phyloP scores from a whole-genome alignment of 306 rosid genomes.

The Trichosanthes truncata region DNA sequence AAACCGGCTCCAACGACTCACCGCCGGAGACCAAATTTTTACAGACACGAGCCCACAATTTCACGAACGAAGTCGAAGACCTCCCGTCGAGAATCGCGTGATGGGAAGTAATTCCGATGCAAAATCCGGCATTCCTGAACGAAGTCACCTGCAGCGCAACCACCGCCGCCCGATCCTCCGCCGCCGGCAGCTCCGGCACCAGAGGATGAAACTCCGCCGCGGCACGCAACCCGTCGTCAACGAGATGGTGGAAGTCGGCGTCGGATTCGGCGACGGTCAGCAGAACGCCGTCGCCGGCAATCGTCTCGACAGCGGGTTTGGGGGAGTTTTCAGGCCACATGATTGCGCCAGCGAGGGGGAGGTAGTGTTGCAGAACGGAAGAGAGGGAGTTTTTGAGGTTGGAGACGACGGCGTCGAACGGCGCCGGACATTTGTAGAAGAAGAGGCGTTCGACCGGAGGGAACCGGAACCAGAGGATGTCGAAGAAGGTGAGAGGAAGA shows the following conservation, averaged over 20 bases:
- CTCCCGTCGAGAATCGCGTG: constrained; percentile 26
- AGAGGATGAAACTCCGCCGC: not conserved
- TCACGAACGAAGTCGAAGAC: constrained; percentile 19
- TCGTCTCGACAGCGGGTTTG: constrained; percentile 12
- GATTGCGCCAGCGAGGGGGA: constrained; percentile 10
- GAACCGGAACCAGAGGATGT: constrained; percentile 13
- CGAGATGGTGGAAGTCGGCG: constrained; percentile 8
- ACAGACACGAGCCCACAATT: constrained; percentile 21
- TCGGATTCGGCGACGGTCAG: constrained; percentile 12
- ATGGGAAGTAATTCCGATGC: constrained; percentile 12
- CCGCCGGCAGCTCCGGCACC: constrained; percentile 5
- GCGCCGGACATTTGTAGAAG: constrained; percentile 21
- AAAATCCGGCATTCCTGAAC: constrained; percentile 12
- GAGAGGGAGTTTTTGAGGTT: constrained; percentile 25
- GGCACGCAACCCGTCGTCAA: not conserved
- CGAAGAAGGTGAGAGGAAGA: constrained; percentile 27
- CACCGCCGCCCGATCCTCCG: constrained; percentile 10
- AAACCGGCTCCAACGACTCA: not conserved
- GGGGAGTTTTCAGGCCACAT: constrained; percentile 16
- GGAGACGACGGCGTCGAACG: constrained; percentile 22
- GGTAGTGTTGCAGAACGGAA: constrained; percentile 21
- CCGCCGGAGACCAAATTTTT: not conserved
- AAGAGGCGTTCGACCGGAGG: constrained; percentile 16
- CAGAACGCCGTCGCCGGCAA: constrained; percentile 4
- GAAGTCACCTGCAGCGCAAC: constrained; percentile 21